These are phyloP conservation scores for Colletotrichum kahawae DNA, from an alignment of 2,329 filamentous ascomycete species.

Conservation along the genomic window DNA sequence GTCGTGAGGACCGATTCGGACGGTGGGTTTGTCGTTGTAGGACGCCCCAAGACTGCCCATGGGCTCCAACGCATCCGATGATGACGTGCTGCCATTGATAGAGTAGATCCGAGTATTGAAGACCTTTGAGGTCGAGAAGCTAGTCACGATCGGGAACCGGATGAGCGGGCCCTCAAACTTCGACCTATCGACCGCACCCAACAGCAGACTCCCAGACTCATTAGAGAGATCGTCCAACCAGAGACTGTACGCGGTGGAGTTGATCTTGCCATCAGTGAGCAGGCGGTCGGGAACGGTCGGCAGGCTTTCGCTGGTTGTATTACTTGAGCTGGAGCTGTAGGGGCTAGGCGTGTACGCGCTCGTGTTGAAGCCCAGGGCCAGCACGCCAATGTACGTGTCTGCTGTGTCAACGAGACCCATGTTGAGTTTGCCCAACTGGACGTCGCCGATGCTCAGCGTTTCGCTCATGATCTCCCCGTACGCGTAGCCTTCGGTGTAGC, in stretches of 20 bases:
- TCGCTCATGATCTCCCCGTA: conserved; percentile 40
- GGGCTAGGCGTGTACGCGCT: conserved; percentile 44
- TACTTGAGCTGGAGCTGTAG: conserved; percentile 25
- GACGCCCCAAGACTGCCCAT: not conserved
- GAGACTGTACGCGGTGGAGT: conserved; percentile 70
- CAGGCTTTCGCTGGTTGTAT: conserved; percentile 33
- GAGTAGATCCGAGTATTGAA: not conserved
- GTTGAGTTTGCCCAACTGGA: conserved; percentile 52
- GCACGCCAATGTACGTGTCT: conserved; percentile 56
- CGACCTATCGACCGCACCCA: conserved; percentile 19
- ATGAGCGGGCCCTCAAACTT: conserved; percentile 27
- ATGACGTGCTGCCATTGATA: not conserved
- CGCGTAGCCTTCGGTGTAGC: conserved; percentile 59
- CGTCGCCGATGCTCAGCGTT: conserved; percentile 54
- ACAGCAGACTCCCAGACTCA: conserved; percentile 1
- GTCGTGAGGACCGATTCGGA: not conserved
- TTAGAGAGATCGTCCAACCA: conserved; percentile 51
- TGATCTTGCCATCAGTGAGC: conserved; percentile 64
- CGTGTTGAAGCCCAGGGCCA: conserved; percentile 64
- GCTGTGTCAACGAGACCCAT: conserved; percentile 58
- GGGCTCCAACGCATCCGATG: not conserved
- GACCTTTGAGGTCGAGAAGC: not conserved
- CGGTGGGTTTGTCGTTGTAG: not conserved
- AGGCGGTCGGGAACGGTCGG: conserved; percentile 70
- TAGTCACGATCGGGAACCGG: not conserved